Percentiles rank a stretch among this genome's conserved stretches.
These are phyloP conservation scores for Jackrogersella minutella DNA, from an alignment of 495 filamentous ascomycete genomes.

Conservation along the genomic window DNA sequence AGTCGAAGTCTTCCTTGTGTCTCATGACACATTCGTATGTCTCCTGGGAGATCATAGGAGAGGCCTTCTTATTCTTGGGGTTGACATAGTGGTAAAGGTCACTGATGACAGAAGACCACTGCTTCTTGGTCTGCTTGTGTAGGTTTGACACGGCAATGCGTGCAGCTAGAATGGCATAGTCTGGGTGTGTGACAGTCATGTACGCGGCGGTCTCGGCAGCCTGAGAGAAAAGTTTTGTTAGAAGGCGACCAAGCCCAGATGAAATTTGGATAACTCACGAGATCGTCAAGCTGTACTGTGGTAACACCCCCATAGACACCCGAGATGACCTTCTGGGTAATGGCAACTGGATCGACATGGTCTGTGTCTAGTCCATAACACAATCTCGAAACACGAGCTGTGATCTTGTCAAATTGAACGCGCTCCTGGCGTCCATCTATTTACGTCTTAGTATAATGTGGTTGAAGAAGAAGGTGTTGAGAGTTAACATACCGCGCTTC, in stretches of 20 bases:
- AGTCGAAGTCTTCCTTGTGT: conserved; percentile 95
- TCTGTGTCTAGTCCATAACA: conserved; percentile 97
- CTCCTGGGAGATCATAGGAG: conserved; percentile 91
- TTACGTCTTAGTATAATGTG: conserved; percentile 38
- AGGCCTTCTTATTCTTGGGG: conserved; percentile 83
- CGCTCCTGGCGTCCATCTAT: conserved; percentile 99
- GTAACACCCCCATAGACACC: conserved; percentile 99
- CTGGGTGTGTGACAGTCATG: conserved; percentile 99
- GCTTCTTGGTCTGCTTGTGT: conserved; percentile 99
- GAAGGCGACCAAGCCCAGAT: not conserved
- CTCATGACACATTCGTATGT: conserved; percentile 93
- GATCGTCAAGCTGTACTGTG: conserved; percentile 92
- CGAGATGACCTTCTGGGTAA: conserved; percentile 98
- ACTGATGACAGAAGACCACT: conserved; percentile 91
- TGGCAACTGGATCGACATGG: conserved; percentile 96
- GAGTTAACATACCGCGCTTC: conserved; percentile 63
- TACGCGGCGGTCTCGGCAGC: conserved; percentile 98
- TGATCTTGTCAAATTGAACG: conserved; percentile 99
- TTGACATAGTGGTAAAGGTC: conserved; percentile 97
- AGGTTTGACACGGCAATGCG: conserved; percentile 99
- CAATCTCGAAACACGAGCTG: conserved; percentile 92
- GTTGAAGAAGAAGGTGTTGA: not conserved
- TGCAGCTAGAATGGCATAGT: conserved; percentile 98
- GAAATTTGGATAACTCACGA: conserved; percentile 66
- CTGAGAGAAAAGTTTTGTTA: conserved; percentile 54